Evolutionary conservation across 2,329 filamentous ascomycete species (phyloP), one percentile per base, ranked within the genome.

Genomic region (Fusarium hainanense): DNA sequence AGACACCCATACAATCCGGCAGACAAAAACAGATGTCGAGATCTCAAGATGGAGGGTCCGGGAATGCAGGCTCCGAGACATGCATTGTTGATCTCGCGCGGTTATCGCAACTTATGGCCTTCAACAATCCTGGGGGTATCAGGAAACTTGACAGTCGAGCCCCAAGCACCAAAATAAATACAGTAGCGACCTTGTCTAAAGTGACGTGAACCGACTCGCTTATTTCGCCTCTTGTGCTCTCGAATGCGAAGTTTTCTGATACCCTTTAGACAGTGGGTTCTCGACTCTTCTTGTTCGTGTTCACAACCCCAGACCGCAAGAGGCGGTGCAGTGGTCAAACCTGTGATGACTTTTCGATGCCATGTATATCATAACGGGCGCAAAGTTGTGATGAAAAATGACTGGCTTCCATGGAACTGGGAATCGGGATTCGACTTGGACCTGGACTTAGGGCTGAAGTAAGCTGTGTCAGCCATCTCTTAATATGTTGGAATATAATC

Each of bases 51-150:
- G 71, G 69, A 62, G 63, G 59, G 59, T 52, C 61, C 62, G 55
- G 58, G 58, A 55, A 64, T 67, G 54, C 54, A 37, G 41, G 23
- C 67, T 44, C 63, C 54, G 67, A 69, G 67, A 70, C 67, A 70
- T 70, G 54, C 67, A 50, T 63, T 59, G 63, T 46, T 51, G 67
- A 68, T 70, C 67, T 68, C 43, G 64, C 48, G 57, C 58, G 48
- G 46, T 58, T 37, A 55, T 55, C 68, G 49, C 56, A 50, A 63
- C 51, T 55, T 37, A 30, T 42, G 42, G 20, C 30, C 28, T 43
- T 41, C 27, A 37, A 37, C 18, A 37, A 41, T 44, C 7, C 51
- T 25, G 44, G 27, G 18, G 18, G 34, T 37, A 41, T 23, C 13
- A 20, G 32, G 46, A 27, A 34, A 34, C 32, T 34, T 34, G 32